Conservation (phyloP, 129 eudicot genomes). For the Cynara cardunculus region DNA sequence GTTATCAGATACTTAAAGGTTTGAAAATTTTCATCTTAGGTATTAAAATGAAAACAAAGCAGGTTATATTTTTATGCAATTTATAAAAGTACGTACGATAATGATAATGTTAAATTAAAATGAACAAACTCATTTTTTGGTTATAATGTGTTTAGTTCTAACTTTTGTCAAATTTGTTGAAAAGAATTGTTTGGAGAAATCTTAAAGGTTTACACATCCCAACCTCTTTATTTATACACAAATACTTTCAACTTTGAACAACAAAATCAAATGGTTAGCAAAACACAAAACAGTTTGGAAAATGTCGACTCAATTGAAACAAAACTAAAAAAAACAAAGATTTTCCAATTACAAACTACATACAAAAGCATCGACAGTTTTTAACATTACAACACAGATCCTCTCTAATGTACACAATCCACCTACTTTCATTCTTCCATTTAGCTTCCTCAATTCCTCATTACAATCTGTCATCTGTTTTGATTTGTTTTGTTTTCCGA, state of each 20-base stretch:
- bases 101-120: too few species aligned
- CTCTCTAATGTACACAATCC: conserved; percentile 38
- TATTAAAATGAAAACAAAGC: too few species aligned
- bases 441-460: conserved; percentile 1
- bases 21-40: too few species aligned
- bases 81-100: too few species aligned
- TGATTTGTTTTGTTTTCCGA: background rate
- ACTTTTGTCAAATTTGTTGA: too few species aligned
- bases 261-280: background rate
- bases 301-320: conserved; percentile 5
- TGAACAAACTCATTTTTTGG: too few species aligned
- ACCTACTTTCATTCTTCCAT: background rate
- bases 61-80: too few species aligned
- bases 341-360: conserved; percentile 34
- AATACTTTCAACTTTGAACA: background rate
- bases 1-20: too few species aligned
- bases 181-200: too few species aligned
- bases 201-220: too few species aligned
- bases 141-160: too few species aligned
- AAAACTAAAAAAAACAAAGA: background rate
- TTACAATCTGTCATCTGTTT: conserved; percentile 10
- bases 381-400: conserved; percentile 33
- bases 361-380: conserved; percentile 23
- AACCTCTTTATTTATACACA: too few species aligned
- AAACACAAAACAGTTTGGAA: background rate